Evolutionary conservation across 2,329 filamentous ascomycete genomes (phyloP).

Genomic region (Gliomastix tumulicola): DNA sequence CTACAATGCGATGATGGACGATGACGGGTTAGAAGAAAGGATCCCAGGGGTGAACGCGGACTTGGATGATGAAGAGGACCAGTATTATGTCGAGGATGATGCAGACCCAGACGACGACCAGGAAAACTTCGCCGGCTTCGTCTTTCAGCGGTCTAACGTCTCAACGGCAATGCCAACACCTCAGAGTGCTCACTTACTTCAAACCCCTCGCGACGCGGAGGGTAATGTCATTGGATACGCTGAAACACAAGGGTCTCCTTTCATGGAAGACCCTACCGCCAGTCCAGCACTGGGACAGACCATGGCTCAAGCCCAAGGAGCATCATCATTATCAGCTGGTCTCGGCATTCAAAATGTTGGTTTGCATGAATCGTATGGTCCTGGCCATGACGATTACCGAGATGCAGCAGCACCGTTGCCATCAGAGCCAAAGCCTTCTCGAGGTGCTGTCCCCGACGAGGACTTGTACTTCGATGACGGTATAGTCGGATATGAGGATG

Average conservation of each 20-base stretch:
- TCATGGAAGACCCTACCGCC: slow-evolving; percentile 3
- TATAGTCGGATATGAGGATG: slow-evolving; percentile 37
- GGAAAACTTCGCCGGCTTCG: slow-evolving; percentile 54
- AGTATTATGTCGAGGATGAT: slow-evolving; percentile 10
- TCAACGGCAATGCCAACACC: slow-evolving; percentile 33
- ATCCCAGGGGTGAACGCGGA: slow-evolving; percentile 53
- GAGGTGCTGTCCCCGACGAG: slow-evolving; percentile 34
- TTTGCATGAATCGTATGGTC: neutral
- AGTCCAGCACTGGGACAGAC: slow-evolving; percentile 2
- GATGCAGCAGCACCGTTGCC: slow-evolving; percentile 7
- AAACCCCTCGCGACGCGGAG: slow-evolving; percentile 43
- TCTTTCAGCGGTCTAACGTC: slow-evolving; percentile 47
- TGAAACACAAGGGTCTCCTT: slow-evolving; percentile 32
- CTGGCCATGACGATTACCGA: slow-evolving; percentile 3
- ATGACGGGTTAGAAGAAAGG: slow-evolving; percentile 59
- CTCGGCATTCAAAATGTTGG: slow-evolving; percentile 7
- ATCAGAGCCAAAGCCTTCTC: neutral
- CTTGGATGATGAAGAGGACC: slow-evolving; percentile 32
- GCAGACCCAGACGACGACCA: slow-evolving; percentile 48
- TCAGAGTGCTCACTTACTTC: neutral
- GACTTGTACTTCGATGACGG: slow-evolving; percentile 68
- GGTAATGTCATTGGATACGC: slow-evolving; percentile 53
- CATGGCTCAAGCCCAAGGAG: neutral
- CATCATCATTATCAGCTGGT: too few species aligned
- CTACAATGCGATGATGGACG: slow-evolving; percentile 58